Conservation (phyloP, 1,284 basidiomycete genomes). For the Pseudozyma pruni region DNA sequence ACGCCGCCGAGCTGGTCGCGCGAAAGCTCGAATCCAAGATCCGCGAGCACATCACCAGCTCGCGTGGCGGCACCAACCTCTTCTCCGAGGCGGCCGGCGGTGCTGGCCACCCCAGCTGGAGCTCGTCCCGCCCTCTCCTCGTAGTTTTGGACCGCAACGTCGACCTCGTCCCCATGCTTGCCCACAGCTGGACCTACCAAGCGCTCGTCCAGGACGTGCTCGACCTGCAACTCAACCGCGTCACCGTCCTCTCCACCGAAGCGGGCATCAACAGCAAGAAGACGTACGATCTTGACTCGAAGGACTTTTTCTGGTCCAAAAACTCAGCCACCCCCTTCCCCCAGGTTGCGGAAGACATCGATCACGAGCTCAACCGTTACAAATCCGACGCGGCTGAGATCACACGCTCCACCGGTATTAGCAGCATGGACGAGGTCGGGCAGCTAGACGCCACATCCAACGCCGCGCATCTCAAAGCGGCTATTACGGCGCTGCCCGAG, state of each 20-base stretch:
- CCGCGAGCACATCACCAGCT: constrained; percentile 86
- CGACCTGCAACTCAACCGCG: constrained; percentile 95
- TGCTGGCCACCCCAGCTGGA: constrained; percentile 32
- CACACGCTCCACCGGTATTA: constrained; percentile 93
- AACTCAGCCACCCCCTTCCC: constrained; percentile 97
- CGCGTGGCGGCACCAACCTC: constrained; percentile 68
- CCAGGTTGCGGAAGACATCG: constrained; percentile 97
- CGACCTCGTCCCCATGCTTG: constrained; percentile 92
- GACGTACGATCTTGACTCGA: constrained; percentile 90
- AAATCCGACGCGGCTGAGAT: constrained; percentile 97
- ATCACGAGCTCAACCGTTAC: constrained; percentile 88
- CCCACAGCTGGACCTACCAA: constrained; percentile 99
- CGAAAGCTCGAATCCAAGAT: constrained; percentile 93
- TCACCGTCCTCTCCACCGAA: constrained; percentile 74
- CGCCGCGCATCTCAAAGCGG: constrained; percentile 93
- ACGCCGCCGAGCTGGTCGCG: constrained; percentile 98
- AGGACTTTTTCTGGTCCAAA: constrained; percentile 99
- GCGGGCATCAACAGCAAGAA: constrained; percentile 48
- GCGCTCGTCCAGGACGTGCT: constrained; percentile 97
- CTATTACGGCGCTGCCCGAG: constrained; percentile 97
- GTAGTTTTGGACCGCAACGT: constrained; percentile 94
- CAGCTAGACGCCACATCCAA: constrained; percentile 82
- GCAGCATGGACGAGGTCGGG: constrained; percentile 88
- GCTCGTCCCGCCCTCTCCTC: constrained; percentile 71
- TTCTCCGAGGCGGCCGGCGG: constrained; percentile 60